Evolutionary conservation across 768 basidiomycete genomes (phyloP).

Genomic region (Pisolithus tinctorius): DNA sequence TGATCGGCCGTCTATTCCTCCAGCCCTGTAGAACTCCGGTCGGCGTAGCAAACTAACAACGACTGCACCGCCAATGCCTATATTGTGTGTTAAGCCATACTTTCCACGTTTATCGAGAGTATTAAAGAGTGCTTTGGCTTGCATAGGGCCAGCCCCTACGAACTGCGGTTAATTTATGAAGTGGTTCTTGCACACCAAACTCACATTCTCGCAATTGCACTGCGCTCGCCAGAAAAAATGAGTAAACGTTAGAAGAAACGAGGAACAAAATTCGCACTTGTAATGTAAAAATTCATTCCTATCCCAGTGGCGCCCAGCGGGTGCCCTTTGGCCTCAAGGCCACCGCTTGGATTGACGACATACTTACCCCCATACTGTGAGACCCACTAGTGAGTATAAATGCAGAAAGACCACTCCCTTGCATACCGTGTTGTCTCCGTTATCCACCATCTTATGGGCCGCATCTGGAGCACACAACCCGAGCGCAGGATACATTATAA

Average conservation of each 20-base stretch:
- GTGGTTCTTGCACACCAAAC: conserved; percentile 2
- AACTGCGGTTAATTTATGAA: neutral
- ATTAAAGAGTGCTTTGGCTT: conserved; percentile 65
- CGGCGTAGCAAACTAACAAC: conserved; percentile 71
- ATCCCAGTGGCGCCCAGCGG: conserved; percentile 79
- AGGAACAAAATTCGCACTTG: conserved; percentile 40
- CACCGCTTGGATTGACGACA: conserved; percentile 80
- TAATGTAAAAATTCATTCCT: conserved; percentile 84
- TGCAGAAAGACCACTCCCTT: neutral
- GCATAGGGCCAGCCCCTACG: conserved; percentile 80
- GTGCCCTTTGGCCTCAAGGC: conserved; percentile 85
- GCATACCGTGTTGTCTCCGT: conserved; percentile 71
- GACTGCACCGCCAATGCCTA: conserved; percentile 76
- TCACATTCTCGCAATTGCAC: conserved; percentile 73
- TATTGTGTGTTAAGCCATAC: conserved; percentile 76
- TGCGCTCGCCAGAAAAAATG: conserved; percentile 17
- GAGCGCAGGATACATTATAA: conserved; percentile 77
- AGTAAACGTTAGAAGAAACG: neutral
- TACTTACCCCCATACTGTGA: conserved; percentile 75
- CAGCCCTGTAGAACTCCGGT: conserved; percentile 67
- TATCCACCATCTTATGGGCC: conserved; percentile 68
- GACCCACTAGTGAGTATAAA: neutral
- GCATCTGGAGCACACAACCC: conserved; percentile 61
- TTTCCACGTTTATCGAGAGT: conserved; percentile 61
- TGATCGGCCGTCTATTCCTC: conserved; percentile 59